Base-by-base conservation (phyloP, 176 grass and related monocot species). In the Ampelocalamus luodianensis region DNA sequence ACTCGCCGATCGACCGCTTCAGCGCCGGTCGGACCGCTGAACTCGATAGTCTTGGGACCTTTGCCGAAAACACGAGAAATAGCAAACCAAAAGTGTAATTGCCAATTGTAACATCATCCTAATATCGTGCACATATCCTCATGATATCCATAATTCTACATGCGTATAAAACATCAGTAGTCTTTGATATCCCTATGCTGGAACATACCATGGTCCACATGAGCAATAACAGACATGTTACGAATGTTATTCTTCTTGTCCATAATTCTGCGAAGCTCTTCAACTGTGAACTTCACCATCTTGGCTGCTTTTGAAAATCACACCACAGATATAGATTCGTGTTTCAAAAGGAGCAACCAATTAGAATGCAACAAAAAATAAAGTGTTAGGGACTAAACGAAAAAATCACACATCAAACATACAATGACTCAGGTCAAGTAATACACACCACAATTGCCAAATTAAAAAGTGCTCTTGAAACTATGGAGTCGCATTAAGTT, bases 261-360 rank as follows among this genome's bases (percentile, higher is more conserved):
- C 94, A 97, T 97, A 72, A 97, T 97, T 3, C 61, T n/a, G 14
- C 90, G 94, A 68, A 94, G 92, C 92, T 88, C 94, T 78, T 97
- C 94, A 11, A 20, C 92, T 27, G 92, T 97, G 70, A 97, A 97
- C 92, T 97, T 97, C 92, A 97, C 94, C 92, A 94, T 97, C 74
- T 92, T 94, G 92, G 18, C 90, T 81, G 26, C 44, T 70, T 61
- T 87, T 49, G 68, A 20, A 85, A 23, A 44, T 90, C 83, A 88
- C 45, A 1, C 70, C 65, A 36, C 22, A 48, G 62, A 55, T 82
- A 83, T 16, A 32, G 55, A 14, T 74, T 82, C 73, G 80, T 84
- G 59, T 27, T 37, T 34, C 11, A 23, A 36, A 4, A 56, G 8
- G 9, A 16, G 24, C 26, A 65, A 12, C 5, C 32, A 16, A 39